Base-by-base conservation (phyloP, 495 filamentous ascomycete genomes). In the Massariosphaeria phaeospora region DNA sequence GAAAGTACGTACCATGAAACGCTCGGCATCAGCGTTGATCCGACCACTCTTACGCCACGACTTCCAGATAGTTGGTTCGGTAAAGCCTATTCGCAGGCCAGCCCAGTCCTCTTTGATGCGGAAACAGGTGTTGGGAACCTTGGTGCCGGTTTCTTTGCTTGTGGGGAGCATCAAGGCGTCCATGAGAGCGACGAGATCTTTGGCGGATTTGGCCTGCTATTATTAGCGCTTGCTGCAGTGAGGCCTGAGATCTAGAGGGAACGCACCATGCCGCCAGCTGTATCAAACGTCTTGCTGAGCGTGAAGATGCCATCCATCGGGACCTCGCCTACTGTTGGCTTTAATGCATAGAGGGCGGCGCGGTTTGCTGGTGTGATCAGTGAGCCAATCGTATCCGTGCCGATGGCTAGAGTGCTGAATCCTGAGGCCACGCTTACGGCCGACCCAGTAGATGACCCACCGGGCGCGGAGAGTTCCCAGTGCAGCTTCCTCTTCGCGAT, bases 311-410 rank as follows among this genome's bases (percentile, higher is more conserved):
- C 65, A 26, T 64, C 55, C 39, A 52, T 62, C n/a, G 57, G 57
- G 9, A 69, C 45, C 20, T 59, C 36, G 13, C 65, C 66, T 10
- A 66, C 53, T 0, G 66, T 64, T 10, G 61, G 61, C 36, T 68
- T 70, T 9, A 70, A 26, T 11, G 63, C 59, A 49, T 70, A 70
- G 6, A 67, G 23, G 13, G 23, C 67, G 10, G 66, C 63, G 31
- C 66, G 54, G 35, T 61, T 70, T n/a, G 66, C 64, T 1, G 67
- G 66, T 29, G 59, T 65, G 40, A 67, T 65, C 33, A 68, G 34
- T 6, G 63, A 64, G 4, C 67, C 67, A 35, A 60, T 57, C n/a
- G 52, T 63, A 34, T 70, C 67, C 0, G 66, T 67, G 8, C 66
- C 67, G 26, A 70, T 54, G 23, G 54, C 48, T 9, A 66, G 50